Evolutionary conservation across 2,329 filamentous ascomycete species (phyloP), one percentile per base, ranked within the genome.

Genomic region (Colletotrichum phormii): DNA sequence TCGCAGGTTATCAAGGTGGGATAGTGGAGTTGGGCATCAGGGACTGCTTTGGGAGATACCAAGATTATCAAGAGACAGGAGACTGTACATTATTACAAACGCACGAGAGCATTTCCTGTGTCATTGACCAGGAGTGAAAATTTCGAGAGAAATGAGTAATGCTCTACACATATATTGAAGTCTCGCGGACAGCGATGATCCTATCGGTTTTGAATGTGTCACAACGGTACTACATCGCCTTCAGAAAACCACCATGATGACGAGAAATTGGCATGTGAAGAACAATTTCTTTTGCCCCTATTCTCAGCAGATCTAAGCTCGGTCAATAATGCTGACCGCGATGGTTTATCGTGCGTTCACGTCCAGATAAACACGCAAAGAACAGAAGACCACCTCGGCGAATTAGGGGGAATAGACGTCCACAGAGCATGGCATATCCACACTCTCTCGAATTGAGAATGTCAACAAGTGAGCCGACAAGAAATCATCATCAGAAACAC

Each of bases 1-100:
- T 18, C 18, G 49, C 26, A 26, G 29, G n/a, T 53, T 54, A 24
- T 22, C 55, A 62, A 24, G 57, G 58, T 37, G 31, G 18, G 49
- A n/a, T n/a, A 49, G 46, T 55, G 65, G 57, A 61, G 57, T 67
- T 62, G 55, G 58, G 65, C 54, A 55, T 37, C 15, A 26, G 65
- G 65, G 46, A 62, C 33, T 67, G 65, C 35, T 67, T 64, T 67
- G 57, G 51, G 33, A 67, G 65, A 67, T 67, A 67, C 65, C 65
- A 66, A 62, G 55, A 67, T 63, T 51, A 61, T 37, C 15, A 61
- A 24, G 58, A 49, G 37, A 42, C 4, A 24, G 62, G 61, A 22
- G 29, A 29, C 18, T 49, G 42, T 49, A 49, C 42, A 49, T 49
- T 49, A 49, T n/a, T 49, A 49, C 42, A 49, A n/a, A 49, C 42